phyloP scores from a whole-genome alignment of 2,329 filamentous ascomycete species.

The Sarocladiaceae sp. region DNA sequence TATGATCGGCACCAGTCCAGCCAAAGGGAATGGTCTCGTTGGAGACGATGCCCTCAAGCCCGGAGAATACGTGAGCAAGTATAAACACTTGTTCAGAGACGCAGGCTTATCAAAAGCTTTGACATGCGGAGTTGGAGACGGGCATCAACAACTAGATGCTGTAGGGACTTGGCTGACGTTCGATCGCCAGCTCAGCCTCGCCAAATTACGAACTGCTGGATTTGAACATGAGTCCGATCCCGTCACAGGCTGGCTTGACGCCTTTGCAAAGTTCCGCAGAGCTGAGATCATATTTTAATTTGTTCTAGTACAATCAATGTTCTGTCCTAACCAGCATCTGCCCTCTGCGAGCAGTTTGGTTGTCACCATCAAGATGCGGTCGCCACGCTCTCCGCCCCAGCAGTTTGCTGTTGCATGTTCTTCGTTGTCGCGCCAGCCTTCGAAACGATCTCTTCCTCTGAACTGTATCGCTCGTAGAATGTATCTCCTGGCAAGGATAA shows the following conservation, averaged over 20 bases:
- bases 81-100: conserved; percentile 23
- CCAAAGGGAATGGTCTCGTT: background rate
- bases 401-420: conserved; percentile 10
- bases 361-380: no score
- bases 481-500: conserved; percentile 5
- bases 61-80: conserved; percentile 23
- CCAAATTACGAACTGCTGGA: conserved; percentile 29
- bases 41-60: conserved; percentile 14
- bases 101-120: conserved; percentile 18
- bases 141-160: conserved; percentile 32
- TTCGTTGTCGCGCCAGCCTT: conserved; percentile 15
- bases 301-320: no score
- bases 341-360: no score
- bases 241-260: conserved; percentile 33
- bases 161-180: conserved; percentile 41
- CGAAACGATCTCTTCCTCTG: conserved; percentile 6
- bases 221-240: conserved; percentile 33
- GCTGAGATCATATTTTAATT: conserved; percentile 33
- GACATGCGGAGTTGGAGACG: conserved; percentile 28
- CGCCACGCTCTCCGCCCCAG: no score
- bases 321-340: no score
- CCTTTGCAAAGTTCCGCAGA: conserved; percentile 34
- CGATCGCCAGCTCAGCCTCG: conserved; percentile 38
- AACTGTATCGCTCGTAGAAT: conserved; percentile 7
- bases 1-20: conserved; percentile 19